Base-by-base conservation (phyloP, 139 green algal species). In the Prasinococcaceae sp. region DNA sequence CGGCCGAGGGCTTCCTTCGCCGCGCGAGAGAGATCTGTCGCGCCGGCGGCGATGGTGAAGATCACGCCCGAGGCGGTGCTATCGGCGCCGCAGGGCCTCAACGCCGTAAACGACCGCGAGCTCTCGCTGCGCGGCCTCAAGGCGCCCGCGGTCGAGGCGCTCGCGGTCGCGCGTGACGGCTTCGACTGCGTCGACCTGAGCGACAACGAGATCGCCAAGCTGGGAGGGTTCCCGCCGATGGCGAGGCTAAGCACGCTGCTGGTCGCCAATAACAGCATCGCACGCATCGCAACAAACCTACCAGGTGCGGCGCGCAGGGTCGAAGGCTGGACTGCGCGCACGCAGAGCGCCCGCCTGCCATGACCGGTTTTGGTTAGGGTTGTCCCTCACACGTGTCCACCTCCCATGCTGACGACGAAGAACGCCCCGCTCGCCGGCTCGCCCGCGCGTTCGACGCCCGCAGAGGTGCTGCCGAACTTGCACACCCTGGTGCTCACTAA, bases 101-200 rank as follows among this genome's bases (percentile, higher is more conserved):
- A 53, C 29, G 28, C 46, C 19, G 23, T n/a, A 17, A 23, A 39
- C 14, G 46, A 53, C n/a, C 39, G 39, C 14, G 46, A 53, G 46
- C 10, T 53, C 6, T 19, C 36, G 20, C 46, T 53, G 6, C 46
- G 46, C 20, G 28, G 46, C 20, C 36, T 40, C 46, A 53, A 53
- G 29, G 12, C 39, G 20, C 6, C 12, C n/a, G 46, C 39, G 46
- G 39, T 53, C 10, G 46, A 53, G n/a, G n/a, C n/a, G n/a, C n/a
- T n/a, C n/a, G 17, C 12, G n/a, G n/a, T n/a, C 28, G 6, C 20
- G 45, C 77, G 94, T 86, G 92, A 98, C 68, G 85, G 96, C 49
- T 98, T 95, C 58, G 90, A 95, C 62, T 83, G 70, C 56, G 92
- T 97, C 47, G 90, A 98, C 67, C 55, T 98, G 8, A 88, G 79